These are phyloP conservation scores for Circinella umbellata DNA, from an alignment of 371 early-diverging fungal genomes.

Conservation along the genomic window DNA sequence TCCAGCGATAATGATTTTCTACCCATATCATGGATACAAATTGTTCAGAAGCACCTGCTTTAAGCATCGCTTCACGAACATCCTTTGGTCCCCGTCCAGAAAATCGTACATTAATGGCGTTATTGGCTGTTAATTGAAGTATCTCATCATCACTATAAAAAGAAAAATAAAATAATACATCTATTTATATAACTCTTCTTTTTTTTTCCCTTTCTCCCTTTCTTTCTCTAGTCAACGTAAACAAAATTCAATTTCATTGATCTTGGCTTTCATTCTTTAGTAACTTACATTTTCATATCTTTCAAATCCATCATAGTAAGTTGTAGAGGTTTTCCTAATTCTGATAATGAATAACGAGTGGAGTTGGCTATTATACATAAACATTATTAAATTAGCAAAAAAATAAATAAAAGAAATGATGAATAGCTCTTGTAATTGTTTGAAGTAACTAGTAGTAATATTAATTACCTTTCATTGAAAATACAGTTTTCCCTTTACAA, in stretches of 20 bases:
- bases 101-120: constrained; percentile 37
- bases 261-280: neutral
- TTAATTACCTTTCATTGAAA: constrained; percentile 35
- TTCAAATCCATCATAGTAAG: neutral
- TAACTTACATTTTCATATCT: constrained; percentile 19
- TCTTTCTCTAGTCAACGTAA: too few species aligned
- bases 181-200: neutral
- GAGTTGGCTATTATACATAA: neutral
- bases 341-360: neutral
- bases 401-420: too few species aligned
- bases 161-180: neutral
- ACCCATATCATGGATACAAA: constrained; percentile 64
- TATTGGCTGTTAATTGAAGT: constrained; percentile 33
- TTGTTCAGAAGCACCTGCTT: constrained; percentile 44
- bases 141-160: neutral
- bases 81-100: constrained; percentile 51
- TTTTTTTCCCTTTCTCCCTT: neutral
- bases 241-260: too few species aligned
- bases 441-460: too few species aligned
- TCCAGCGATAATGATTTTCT: constrained; percentile 45
- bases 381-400: too few species aligned
- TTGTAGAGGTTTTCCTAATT: constrained; percentile 9
- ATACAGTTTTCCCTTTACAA: constrained; percentile 23
- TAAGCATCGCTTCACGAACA: constrained; percentile 43
- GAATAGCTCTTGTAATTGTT: too few species aligned